Percentiles rank a stretch among this genome's conserved stretches.
Evolutionary conservation across 2,329 filamentous ascomycete genomes (phyloP).

Genomic region (Peltaster fructicola): DNA sequence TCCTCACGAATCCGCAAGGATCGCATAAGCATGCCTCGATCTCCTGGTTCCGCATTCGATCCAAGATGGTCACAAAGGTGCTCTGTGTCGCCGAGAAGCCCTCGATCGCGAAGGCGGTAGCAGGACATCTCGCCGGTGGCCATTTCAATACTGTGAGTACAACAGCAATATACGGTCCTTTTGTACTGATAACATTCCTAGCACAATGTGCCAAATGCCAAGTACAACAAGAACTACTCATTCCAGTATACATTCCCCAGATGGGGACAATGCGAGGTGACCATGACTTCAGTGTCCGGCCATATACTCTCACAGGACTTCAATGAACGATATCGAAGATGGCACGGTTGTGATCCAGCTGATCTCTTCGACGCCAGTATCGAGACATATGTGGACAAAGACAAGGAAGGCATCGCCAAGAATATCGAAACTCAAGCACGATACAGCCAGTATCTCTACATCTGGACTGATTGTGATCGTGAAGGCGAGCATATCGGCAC

Average conservation of each 20-base stretch:
- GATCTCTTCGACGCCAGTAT: constrained; percentile 70
- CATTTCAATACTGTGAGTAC: constrained; percentile 47
- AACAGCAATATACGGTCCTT: neutral
- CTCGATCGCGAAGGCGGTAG: constrained; percentile 88
- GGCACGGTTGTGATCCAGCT: constrained; percentile 64
- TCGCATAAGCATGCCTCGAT: too few relatives aligned
- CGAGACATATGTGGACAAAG: constrained; percentile 46
- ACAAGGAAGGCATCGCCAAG: constrained; percentile 61
- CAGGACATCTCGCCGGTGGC: constrained; percentile 72
- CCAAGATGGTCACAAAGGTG: constrained; percentile 34
- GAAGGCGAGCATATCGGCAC: constrained; percentile 93
- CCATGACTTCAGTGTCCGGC: constrained; percentile 84
- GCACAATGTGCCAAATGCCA: constrained; percentile 48
- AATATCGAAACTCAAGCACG: constrained; percentile 72
- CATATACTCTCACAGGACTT: constrained; percentile 78
- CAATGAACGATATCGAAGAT: constrained; percentile 52
- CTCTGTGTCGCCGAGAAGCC: constrained; percentile 76
- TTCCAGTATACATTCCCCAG: constrained; percentile 74
- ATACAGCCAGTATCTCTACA: constrained; percentile 59
- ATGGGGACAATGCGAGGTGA: constrained; percentile 71
- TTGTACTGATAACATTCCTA: constrained; percentile 20
- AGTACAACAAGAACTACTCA: constrained; percentile 84
- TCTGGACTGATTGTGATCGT: constrained; percentile 97
- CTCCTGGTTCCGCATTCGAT: too few relatives aligned
- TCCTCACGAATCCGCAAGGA: too few relatives aligned